Conservation (phyloP, 768 basidiomycete species). For the Kwoniella pini region DNA sequence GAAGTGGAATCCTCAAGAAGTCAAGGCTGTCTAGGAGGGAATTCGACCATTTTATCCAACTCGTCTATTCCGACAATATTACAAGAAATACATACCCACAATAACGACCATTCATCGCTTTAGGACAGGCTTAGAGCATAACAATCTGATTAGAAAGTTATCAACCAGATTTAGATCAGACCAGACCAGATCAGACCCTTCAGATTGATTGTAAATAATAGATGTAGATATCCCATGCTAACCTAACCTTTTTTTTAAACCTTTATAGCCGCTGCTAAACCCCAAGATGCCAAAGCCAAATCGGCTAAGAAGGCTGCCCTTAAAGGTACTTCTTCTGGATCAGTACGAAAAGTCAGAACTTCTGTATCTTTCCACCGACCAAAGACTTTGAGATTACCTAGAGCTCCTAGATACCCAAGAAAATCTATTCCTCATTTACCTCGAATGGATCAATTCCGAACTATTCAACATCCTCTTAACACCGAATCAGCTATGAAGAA, state of each 20-base stretch:
- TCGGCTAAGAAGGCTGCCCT: constrained; percentile 94
- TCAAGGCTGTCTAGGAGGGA: no score
- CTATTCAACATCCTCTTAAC: constrained; percentile 74
- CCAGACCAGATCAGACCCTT: no score
- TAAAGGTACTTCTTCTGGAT: constrained; percentile 76
- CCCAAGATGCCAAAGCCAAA: constrained; percentile 72
- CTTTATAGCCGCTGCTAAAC: constrained; percentile 49
- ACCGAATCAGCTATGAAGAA: constrained; percentile 99
- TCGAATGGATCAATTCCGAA: constrained; percentile 95
- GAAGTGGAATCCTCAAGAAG: no score
- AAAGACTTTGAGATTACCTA: constrained; percentile 81
- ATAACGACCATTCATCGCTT: no score
- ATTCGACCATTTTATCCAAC: no score
- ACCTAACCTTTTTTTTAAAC: neutral
- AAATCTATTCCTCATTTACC: constrained; percentile 89
- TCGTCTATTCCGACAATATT: no score
- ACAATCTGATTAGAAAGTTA: no score
- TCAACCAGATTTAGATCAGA: no score
- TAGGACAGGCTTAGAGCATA: no score
- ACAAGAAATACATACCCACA: no score
- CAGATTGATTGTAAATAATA: no score
- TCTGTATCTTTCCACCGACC: constrained; percentile 94
- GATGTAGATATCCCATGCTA: neutral
- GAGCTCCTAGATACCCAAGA: constrained; percentile 90
- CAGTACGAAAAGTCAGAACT: constrained; percentile 75